These are phyloP conservation scores for Bipolaris sorokiniana DNA, from an alignment of 2,329 filamentous ascomycete genomes.

Conservation along the genomic window DNA sequence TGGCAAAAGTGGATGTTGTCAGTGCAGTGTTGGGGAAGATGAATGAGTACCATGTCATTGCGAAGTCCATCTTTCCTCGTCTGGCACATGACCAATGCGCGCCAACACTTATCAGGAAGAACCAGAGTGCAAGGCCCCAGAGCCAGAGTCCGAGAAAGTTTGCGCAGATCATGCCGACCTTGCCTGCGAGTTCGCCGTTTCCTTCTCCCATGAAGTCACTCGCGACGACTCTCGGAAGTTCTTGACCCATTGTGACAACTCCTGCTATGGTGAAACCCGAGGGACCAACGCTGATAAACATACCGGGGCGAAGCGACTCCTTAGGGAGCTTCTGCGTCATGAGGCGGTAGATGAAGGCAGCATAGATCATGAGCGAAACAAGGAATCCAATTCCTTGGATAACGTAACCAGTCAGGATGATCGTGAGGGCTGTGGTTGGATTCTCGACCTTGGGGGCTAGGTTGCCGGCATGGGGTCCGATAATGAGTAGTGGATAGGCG, in stretches of 20 bases:
- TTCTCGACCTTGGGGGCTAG: constrained; percentile 56
- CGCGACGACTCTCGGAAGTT: constrained; percentile 57
- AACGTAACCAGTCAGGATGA: constrained; percentile 65
- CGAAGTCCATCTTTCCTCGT: constrained; percentile 70
- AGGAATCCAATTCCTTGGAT: constrained; percentile 70
- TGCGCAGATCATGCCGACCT: constrained; percentile 61
- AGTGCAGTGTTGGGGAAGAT: constrained; percentile 81
- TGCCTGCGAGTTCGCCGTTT: constrained; percentile 59
- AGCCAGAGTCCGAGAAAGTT: constrained; percentile 77
- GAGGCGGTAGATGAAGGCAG: constrained; percentile 81
- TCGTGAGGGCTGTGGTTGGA: constrained; percentile 55
- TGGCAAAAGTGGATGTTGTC: constrained; percentile 73
- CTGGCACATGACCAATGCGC: constrained; percentile 73
- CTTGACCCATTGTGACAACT: constrained; percentile 63
- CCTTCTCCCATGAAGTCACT: constrained; percentile 62
- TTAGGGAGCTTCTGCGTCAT: constrained; percentile 87
- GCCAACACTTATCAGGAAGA: constrained; percentile 80
- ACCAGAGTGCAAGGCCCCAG: constrained; percentile 83
- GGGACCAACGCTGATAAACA: constrained; percentile 85
- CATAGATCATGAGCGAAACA: constrained; percentile 78
- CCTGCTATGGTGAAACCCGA: constrained; percentile 71
- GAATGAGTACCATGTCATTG: constrained; percentile 87
- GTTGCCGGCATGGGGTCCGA: constrained; percentile 73
- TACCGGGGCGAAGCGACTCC: constrained; percentile 77
- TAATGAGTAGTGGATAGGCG: constrained; percentile 78